These are phyloP conservation scores for Sclerotinia spermophila DNA, from an alignment of 2,329 filamentous ascomycete genomes.

Conservation along the genomic window DNA sequence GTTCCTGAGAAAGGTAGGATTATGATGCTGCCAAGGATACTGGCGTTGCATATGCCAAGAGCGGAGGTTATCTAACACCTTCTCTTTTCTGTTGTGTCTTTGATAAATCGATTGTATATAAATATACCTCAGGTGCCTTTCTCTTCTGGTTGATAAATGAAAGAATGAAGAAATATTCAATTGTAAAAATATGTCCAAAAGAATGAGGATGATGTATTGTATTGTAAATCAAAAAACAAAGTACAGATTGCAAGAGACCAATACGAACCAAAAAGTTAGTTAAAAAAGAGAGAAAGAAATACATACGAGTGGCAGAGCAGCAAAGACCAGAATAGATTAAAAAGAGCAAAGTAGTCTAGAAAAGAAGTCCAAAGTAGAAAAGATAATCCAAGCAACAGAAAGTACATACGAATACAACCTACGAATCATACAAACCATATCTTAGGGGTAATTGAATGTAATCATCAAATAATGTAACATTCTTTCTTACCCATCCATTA, in stretches of 20 bases:
- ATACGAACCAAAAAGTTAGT: not conserved
- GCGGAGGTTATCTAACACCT: not conserved
- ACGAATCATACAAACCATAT: not conserved
- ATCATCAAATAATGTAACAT: not conserved
- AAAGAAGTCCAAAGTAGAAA: not conserved
- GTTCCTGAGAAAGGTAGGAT: not conserved
- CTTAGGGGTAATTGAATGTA: too few relatives aligned
- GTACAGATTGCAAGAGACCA: not conserved
- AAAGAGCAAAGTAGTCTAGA: not conserved
- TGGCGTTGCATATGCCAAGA: slow-evolving; percentile 4
- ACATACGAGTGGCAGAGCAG: too few relatives aligned
- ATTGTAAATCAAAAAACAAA: too few relatives aligned
- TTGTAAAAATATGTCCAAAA: not conserved
- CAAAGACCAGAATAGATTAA: not conserved
- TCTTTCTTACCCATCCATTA: too few relatives aligned
- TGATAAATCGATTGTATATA: not conserved
- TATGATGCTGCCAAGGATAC: slow-evolving; percentile 4
- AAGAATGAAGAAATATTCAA: not conserved
- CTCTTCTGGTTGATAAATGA: not conserved
- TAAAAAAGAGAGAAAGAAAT: too few relatives aligned
- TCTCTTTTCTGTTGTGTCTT: not conserved
- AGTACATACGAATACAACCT: not conserved
- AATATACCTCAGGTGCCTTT: not conserved
- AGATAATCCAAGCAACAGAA: not conserved
- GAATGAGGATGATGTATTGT: not conserved